Conservation (phyloP, 192 early-diverging fungal genomes). For the Neocallimastix lanati region DNA sequence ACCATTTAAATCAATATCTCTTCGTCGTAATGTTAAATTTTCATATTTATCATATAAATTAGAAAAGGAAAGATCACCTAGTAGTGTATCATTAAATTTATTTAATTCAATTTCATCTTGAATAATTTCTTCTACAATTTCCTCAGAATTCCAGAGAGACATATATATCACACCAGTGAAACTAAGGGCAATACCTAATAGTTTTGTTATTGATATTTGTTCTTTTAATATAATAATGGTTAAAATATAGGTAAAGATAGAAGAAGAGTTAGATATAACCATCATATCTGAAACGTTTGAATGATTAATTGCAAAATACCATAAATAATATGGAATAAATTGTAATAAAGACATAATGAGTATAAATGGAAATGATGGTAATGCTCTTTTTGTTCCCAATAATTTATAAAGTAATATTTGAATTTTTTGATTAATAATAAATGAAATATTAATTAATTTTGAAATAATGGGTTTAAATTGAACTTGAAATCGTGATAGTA, state of each 20-base stretch:
- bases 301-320: neutral
- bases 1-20: neutral
- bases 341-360: neutral
- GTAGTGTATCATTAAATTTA: neutral
- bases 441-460: neutral
- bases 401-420: neutral
- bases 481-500: neutral
- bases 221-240: neutral
- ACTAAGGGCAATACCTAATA: neutral
- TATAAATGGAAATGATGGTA: neutral
- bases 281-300: neutral
- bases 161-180: neutral
- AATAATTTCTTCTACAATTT: neutral
- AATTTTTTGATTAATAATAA: neutral
- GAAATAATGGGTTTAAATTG: neutral
- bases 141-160: neutral
- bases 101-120: neutral
- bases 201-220: neutral
- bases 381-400: neutral
- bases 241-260: neutral
- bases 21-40: neutral
- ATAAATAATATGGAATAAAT: neutral
- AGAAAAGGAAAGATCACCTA: neutral
- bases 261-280: neutral
- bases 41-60: neutral